Base-by-base conservation (phyloP, 2,329 filamentous ascomycete genomes). In the Aspergillus udagawae region DNA sequence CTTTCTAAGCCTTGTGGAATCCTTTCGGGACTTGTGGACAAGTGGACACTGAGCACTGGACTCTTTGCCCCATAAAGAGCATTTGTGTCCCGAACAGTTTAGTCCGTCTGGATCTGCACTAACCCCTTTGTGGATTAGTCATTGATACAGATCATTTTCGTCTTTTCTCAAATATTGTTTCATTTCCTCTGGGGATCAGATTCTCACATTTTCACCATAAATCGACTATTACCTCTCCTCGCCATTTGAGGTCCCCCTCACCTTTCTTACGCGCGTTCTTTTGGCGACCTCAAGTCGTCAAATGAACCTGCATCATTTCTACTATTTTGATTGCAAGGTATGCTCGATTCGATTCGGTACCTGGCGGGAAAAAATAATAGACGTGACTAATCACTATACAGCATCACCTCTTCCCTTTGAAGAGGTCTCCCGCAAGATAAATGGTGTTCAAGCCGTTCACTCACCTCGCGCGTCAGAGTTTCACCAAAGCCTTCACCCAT, bases 401-500 rank as follows among this genome's bases (percentile, higher is more conserved):
- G 73, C 81, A 80, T 77, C 75, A 78, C 79, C 77, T 80, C 80
- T 81, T 82, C 81, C 69, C 78, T 76, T 75, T 85, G 87, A 86
- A 86, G 84, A 84, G 83, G 79, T 79, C 74, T 63, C 78, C 78
- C 74, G 80, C 84, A 76, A 86, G 83, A 90, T 96, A 95, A 96
- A 97, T 97, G 93, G 80, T 82, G 67, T 82, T 85, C 75, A 88
- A 88, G 78, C 79, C 80, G 68, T 86, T 87, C 70, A 84, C 86
- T 72, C 83, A 86, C 82, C 90, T 97, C 83, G 91, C 96, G 86
- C 93, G 94, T 83, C 90, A 93, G 84, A 92, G 91, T 88, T 89
- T 97, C 80, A 88, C 91, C 73, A 97, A 97, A 82, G 92, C 92
- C 72, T 89, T 97, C 77, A 93, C 91, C 76, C 91, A 97, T 85